A percentile compares a stretch with the other conserved stretches of the same genome.
Conservation (phyloP, 148 eudicot genomes). For the Agrostemma githago region DNA sequence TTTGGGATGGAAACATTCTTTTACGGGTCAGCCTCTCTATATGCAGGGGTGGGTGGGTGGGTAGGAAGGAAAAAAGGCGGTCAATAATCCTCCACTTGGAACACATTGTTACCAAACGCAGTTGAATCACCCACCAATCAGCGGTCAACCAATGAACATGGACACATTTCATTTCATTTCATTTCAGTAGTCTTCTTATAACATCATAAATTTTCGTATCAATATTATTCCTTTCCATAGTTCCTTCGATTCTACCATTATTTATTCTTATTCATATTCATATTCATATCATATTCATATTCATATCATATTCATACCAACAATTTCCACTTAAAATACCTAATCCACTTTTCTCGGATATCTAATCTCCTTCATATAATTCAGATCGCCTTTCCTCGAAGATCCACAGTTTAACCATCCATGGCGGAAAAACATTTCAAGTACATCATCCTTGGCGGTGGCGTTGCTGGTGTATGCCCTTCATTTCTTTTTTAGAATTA, state of each 20-base stretch:
- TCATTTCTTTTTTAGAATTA: neutral
- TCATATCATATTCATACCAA: too few relatives aligned
- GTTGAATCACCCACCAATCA: neutral
- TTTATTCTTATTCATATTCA: too few relatives aligned
- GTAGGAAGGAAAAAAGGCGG: neutral
- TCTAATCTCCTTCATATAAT: slow-evolving; percentile 21
- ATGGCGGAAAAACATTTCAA: slow-evolving; percentile 91
- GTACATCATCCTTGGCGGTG: slow-evolving; percentile 89
- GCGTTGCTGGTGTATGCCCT: slow-evolving; percentile 79
- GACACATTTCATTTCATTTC: neutral
- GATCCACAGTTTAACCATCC: slow-evolving; percentile 9
- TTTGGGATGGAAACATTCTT: too few relatives aligned
- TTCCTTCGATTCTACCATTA: too few relatives aligned
- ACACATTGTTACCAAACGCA: neutral
- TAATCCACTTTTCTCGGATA: slow-evolving; percentile 12
- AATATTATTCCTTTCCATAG: neutral
- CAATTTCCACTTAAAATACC: neutral
- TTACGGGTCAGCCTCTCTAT: too few relatives aligned
- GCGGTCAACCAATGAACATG: slow-evolving; percentile 1
- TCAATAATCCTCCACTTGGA: neutral
- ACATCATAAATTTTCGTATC: neutral
- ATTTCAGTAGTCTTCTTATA: too few relatives aligned
- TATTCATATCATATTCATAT: too few relatives aligned
- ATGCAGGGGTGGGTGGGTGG: too few relatives aligned
- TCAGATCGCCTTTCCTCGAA: neutral